Evolutionary conservation across 1,139 yeast genomes (phyloP).

Genomic region (Debaryomyces coudertii): DNA sequence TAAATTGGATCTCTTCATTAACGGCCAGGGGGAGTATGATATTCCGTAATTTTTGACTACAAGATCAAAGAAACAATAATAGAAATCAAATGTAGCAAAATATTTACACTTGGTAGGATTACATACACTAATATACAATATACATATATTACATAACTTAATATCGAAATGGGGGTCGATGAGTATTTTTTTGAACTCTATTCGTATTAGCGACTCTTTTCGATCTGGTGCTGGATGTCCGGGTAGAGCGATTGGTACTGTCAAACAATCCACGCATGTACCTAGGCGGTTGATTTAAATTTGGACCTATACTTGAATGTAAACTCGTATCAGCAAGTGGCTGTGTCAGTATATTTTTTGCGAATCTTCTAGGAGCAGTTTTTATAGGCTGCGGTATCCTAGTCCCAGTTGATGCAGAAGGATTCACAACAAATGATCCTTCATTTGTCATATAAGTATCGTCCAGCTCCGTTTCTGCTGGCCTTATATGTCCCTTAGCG

Average conservation of each 20-base stretch:
- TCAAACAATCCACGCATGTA: constrained; percentile 47
- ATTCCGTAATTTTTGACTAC: too few species aligned
- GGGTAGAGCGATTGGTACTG: not conserved
- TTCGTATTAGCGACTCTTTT: not conserved
- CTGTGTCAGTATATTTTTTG: not conserved
- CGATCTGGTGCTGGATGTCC: constrained; percentile 10
- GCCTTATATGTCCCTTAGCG: not conserved
- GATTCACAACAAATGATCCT: constrained; percentile 29
- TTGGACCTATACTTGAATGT: constrained; percentile 29
- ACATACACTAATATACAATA: constrained; percentile 11
- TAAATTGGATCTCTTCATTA: constrained; percentile 5
- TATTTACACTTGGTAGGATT: not conserved
- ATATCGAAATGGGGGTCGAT: constrained; percentile 28
- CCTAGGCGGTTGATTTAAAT: constrained; percentile 49
- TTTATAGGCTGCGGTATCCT: constrained; percentile 21
- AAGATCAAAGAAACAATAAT: not conserved
- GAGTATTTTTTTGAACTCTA: constrained; percentile 2
- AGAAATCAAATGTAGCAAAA: not conserved
- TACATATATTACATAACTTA: constrained; percentile 6
- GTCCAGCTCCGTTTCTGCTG: constrained; percentile 15
- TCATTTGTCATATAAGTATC: constrained; percentile 29
- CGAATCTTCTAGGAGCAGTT: constrained; percentile 4
- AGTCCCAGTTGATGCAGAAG: constrained; percentile 15
- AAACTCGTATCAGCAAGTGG: not conserved
- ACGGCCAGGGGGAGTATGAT: too few species aligned